phyloP scores from a whole-genome alignment of 1,139 yeast genomes.

The Sugiyamaella xylanicola region DNA sequence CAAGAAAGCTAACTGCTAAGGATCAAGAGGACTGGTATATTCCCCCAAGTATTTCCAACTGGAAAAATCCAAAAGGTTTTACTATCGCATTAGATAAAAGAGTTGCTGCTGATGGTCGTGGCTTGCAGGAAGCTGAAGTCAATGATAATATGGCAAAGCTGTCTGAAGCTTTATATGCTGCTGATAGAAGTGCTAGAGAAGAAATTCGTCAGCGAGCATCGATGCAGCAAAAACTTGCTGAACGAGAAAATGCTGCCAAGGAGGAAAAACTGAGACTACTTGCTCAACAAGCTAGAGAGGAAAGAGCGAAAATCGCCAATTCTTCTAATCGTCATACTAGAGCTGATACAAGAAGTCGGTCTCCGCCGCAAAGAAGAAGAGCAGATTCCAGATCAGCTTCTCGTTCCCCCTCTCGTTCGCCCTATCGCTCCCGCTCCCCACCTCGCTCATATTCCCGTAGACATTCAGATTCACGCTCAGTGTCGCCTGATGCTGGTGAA shows the following conservation, averaged over 20 bases:
- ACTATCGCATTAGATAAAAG: constrained; percentile 82
- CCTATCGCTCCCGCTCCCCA: not conserved
- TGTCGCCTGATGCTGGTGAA: constrained; percentile 32
- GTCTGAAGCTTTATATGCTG: constrained; percentile 71
- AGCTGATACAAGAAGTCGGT: not conserved
- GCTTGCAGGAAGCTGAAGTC: constrained; percentile 45
- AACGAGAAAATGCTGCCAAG: constrained; percentile 57
- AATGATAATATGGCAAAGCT: constrained; percentile 66
- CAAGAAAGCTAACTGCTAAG: constrained; percentile 63
- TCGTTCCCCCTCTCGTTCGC: constrained; percentile 9
- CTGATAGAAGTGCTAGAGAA: constrained; percentile 73
- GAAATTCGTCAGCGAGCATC: constrained; percentile 65
- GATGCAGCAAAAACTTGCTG: constrained; percentile 55
- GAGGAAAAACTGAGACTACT: constrained; percentile 61
- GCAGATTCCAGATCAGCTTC: constrained; percentile 19
- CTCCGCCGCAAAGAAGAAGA: constrained; percentile 12
- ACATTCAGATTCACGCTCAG: constrained; percentile 7
- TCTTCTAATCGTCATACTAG: constrained; percentile 26
- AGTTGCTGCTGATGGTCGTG: constrained; percentile 59
- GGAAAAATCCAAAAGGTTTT: constrained; percentile 95
- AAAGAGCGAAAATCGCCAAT: constrained; percentile 27
- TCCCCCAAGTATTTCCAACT: constrained; percentile 90
- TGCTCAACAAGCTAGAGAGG: constrained; percentile 59
- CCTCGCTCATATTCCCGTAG: not conserved
- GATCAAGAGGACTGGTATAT: constrained; percentile 84